These are phyloP conservation scores for Lipomyces orientalis DNA, from an alignment of 805 yeast species.

Conservation along the genomic window DNA sequence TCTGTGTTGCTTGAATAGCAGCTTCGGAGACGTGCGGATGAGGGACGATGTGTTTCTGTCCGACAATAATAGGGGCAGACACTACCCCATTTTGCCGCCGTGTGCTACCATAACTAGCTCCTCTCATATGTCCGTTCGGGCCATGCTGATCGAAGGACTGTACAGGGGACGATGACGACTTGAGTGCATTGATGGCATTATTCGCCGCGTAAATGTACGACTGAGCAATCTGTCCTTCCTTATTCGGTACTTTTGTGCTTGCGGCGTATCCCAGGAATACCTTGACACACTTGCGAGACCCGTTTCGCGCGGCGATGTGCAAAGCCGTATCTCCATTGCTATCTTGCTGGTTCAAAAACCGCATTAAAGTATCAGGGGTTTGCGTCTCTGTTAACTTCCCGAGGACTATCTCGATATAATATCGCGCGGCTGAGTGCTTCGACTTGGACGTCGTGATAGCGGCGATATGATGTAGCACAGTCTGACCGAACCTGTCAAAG, in stretches of 20 bases:
- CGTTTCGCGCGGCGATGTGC: constrained; percentile 71
- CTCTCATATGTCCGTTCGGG: constrained; percentile 4
- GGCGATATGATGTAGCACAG: constrained; percentile 86
- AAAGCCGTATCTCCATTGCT: constrained; percentile 83
- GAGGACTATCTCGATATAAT: constrained; percentile 77
- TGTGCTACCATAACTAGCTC: constrained; percentile 3
- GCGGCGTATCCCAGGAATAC: constrained; percentile 58
- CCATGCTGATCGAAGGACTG: not conserved
- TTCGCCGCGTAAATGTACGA: constrained; percentile 42
- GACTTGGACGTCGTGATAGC: constrained; percentile 67
- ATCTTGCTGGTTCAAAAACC: constrained; percentile 73
- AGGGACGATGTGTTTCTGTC: constrained; percentile 11
- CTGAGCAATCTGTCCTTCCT: constrained; percentile 49
- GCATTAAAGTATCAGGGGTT: constrained; percentile 58
- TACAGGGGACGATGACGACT: constrained; percentile 19
- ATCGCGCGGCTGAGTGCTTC: constrained; percentile 77
- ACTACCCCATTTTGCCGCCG: not conserved
- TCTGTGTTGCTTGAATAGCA: constrained; percentile 59
- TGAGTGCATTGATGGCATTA: not conserved
- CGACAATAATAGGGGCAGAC: constrained; percentile 1
- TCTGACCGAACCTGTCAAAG: constrained; percentile 71
- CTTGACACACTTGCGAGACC: constrained; percentile 54
- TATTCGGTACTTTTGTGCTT: constrained; percentile 51
- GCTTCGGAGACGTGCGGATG: constrained; percentile 56
- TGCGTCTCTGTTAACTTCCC: constrained; percentile 72